phyloP scores from a whole-genome alignment of 129 eudicot genomes.

The Saposhnikovia divaricata region DNA sequence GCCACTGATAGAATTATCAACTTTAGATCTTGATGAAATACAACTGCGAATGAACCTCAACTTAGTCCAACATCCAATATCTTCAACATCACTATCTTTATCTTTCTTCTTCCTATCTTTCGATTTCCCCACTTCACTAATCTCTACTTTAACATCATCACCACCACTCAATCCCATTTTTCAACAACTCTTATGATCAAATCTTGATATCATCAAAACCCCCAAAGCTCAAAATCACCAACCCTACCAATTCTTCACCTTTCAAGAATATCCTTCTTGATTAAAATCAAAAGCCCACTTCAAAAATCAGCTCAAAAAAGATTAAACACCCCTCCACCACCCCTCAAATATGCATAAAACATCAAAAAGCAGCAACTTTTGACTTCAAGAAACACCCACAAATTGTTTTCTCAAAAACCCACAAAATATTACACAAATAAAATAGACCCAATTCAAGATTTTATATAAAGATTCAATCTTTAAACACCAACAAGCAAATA shows the following conservation, averaged over 20 bases:
- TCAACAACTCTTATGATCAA: conserved; percentile 34
- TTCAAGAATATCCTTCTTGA: conserved; percentile 10
- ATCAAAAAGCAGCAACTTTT: conserved; percentile 20
- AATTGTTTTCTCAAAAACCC: conserved; percentile 22
- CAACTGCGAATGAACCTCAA: conserved; percentile 74
- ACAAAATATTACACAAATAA: conserved; percentile 12
- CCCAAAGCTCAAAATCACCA: conserved; percentile 18
- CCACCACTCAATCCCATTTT: conserved; percentile 65
- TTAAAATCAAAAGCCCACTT: conserved; percentile 15
- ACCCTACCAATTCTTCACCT: conserved; percentile 7
- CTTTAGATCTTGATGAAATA: conserved; percentile 94
- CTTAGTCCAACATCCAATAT: conserved; percentile 69
- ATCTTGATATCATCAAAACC: conserved; percentile 45
- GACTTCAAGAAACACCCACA: conserved; percentile 24
- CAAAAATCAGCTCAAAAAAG: conserved; percentile 3
- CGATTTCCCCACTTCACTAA: conserved; percentile 62
- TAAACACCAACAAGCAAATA: conserved; percentile 13
- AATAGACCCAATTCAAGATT: conserved; percentile 38
- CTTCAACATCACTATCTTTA: conserved; percentile 41
- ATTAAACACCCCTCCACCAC: conserved; percentile 7
- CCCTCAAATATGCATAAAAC: not conserved
- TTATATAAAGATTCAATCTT: conserved; percentile 7
- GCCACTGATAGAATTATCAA: conserved; percentile 86
- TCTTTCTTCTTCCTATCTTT: conserved; percentile 53
- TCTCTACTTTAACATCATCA: conserved; percentile 52